These are phyloP conservation scores for Diaporthe sp. DNA, from an alignment of 2,329 filamentous ascomycete genomes.

Conservation along the genomic window DNA sequence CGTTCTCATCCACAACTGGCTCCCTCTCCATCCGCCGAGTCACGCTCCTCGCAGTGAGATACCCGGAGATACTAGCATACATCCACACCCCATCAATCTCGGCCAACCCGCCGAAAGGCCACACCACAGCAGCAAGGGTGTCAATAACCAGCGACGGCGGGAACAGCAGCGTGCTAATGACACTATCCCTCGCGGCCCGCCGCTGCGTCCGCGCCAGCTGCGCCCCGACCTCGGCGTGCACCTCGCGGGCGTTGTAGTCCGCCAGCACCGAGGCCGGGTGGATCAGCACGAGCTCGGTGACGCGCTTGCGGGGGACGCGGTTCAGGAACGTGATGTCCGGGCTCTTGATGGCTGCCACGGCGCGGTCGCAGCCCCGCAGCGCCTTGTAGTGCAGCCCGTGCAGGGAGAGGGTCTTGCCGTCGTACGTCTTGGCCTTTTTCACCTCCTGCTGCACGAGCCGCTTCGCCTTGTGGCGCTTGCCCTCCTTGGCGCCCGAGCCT, in stretches of 20 bases:
- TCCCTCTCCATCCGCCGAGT: conserved; percentile 16
- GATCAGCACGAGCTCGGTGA: conserved; percentile 18
- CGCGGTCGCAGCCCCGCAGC: conserved; percentile 21
- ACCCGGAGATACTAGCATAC: conserved; percentile 10
- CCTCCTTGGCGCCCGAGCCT: conserved; percentile 1
- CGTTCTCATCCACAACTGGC: neutral
- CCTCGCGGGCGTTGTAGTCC: neutral
- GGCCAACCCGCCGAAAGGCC: conserved; percentile 28
- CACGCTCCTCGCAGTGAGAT: conserved; percentile 24
- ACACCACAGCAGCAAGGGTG: conserved; percentile 7
- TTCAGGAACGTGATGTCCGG: conserved; percentile 31
- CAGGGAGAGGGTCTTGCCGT: conserved; percentile 25
- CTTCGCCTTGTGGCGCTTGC: conserved; percentile 30
- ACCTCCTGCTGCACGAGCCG: conserved; percentile 22
- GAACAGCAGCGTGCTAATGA: conserved; percentile 21
- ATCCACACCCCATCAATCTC: conserved; percentile 35
- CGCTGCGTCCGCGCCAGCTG: conserved; percentile 28
- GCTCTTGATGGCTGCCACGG: conserved; percentile 25
- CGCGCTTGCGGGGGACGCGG: conserved; percentile 23
- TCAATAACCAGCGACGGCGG: conserved; percentile 28
- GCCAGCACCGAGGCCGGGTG: conserved; percentile 22
- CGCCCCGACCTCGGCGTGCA: conserved; percentile 4
- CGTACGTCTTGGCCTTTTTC: conserved; percentile 30
- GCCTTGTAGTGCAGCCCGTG: conserved; percentile 35
- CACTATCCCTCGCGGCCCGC: conserved; percentile 17